phyloP scores from a whole-genome alignment of 1,284 basidiomycete genomes.

The Boletus mariae region DNA sequence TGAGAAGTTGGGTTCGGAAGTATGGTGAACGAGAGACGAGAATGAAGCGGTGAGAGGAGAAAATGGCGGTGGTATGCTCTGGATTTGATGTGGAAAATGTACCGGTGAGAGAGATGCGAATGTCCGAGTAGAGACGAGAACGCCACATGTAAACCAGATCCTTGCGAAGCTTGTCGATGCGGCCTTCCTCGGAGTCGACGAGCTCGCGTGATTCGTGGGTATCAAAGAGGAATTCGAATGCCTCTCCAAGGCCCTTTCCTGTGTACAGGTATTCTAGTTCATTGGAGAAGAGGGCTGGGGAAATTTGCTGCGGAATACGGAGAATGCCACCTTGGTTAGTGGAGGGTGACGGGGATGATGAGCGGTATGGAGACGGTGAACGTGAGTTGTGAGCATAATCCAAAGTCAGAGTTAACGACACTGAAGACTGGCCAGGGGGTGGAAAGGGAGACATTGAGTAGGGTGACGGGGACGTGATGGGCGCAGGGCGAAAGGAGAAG shows the following conservation, averaged over 20 bases:
- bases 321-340: conserved; percentile 38
- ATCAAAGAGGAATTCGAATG: conserved; percentile 88
- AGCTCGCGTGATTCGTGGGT: conserved; percentile 48
- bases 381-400: conserved; percentile 47
- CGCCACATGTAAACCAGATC: conserved; percentile 97
- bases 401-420: conserved; percentile 53
- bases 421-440: conserved; percentile 55
- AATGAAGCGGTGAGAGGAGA: conserved; percentile 91
- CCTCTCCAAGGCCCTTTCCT: conserved; percentile 81
- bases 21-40: conserved; percentile 87
- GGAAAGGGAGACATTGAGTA: conserved; percentile 53
- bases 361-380: conserved; percentile 54
- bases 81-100: conserved; percentile 58
- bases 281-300: conserved; percentile 74
- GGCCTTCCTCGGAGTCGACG: conserved; percentile 54
- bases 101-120: conserved; percentile 73
- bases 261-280: conserved; percentile 91
- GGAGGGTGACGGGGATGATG: conserved; percentile 45
- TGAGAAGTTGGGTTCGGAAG: conserved; percentile 71
- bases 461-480: conserved; percentile 51
- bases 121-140: conserved; percentile 87
- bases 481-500: conserved; percentile 68
- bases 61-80: conserved; percentile 72
- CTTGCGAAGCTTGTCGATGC: conserved; percentile 85
- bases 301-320: conserved; percentile 63